A percentile compares a stretch with the other conserved stretches of the same genome.
Conservation (phyloP, 1,284 basidiomycete species). For the Cystobasidium slooffiae region DNA sequence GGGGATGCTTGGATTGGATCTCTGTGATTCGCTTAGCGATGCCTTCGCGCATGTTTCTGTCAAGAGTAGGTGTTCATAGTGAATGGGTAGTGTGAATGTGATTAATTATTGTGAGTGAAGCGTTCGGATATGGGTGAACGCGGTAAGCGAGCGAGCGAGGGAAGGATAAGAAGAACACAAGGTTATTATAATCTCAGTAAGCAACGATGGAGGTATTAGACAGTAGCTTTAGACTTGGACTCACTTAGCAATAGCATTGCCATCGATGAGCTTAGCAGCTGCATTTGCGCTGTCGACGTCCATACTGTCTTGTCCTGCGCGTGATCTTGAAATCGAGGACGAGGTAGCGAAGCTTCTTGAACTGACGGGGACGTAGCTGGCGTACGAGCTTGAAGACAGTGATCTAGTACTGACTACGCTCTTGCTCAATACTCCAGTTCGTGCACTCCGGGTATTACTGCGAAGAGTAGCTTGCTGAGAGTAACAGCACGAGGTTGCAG, state of each 20-base stretch:
- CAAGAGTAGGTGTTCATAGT: background rate
- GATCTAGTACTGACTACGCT: no score
- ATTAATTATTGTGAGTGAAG: background rate
- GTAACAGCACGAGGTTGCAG: background rate
- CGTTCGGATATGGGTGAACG: background rate
- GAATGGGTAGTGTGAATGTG: background rate
- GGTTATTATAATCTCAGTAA: no score
- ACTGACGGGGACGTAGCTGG: background rate
- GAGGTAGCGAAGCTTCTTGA: background rate
- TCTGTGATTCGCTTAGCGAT: slow-evolving; percentile 68
- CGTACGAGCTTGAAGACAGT: no score
- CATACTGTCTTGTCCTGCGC: slow-evolving; percentile 18
- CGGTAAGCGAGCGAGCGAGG: background rate
- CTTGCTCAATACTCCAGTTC: no score
- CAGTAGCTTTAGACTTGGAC: slow-evolving; percentile 59
- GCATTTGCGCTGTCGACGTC: slow-evolving; percentile 14
- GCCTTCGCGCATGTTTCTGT: slow-evolving; percentile 75
- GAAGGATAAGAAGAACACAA: background rate
- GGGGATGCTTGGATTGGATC: slow-evolving; percentile 67
- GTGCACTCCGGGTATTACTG: no score
- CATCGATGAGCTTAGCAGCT: slow-evolving; percentile 73
- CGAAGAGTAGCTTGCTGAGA: background rate
- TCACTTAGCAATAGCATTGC: slow-evolving; percentile 84
- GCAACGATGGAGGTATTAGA: background rate
- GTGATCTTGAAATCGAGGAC: background rate